Evolutionary conservation across 78 protist species (phyloP).

Genomic region (Dictyostelium capitatum): DNA sequence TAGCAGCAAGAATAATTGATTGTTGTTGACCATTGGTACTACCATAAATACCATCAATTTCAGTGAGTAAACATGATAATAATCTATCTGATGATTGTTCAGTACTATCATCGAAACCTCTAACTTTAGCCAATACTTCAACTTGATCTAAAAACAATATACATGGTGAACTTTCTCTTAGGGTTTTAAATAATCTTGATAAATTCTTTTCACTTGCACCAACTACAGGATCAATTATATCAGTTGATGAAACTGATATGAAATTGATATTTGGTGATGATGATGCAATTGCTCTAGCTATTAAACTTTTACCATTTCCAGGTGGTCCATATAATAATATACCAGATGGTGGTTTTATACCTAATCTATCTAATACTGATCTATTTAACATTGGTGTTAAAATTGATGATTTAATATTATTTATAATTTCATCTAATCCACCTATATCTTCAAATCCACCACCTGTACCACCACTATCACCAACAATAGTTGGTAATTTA

Average conservation of each 20-base stretch:
- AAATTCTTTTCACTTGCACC: constrained; percentile 98
- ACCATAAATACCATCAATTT: constrained; percentile 60
- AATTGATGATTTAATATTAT: constrained; percentile 87
- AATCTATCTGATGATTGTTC: constrained; percentile 71
- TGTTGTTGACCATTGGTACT: neutral
- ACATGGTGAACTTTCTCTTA: constrained; percentile 98
- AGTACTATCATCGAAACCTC: constrained; percentile 32
- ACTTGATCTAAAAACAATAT: constrained; percentile 99
- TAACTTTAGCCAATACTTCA: constrained; percentile 91
- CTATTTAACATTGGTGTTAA: constrained; percentile 99
- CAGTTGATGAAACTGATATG: constrained; percentile 96
- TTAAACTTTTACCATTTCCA: constrained; percentile 89
- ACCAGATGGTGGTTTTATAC: constrained; percentile 98
- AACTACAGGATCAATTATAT: constrained; percentile 99
- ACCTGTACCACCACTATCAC: constrained; percentile 94
- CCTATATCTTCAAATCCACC: constrained; percentile 99
- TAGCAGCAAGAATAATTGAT: constrained; percentile 52
- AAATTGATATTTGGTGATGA: constrained; percentile 95
- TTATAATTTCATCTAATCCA: constrained; percentile 97
- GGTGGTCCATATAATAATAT: constrained; percentile 91
- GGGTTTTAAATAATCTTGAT: constrained; percentile 97
- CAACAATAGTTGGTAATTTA: constrained; percentile 93
- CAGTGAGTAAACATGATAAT: constrained; percentile 57
- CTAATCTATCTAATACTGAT: constrained; percentile 97
- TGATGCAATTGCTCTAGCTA: constrained; percentile 97